Conservation (phyloP, 1,284 basidiomycete genomes). For the Rhodofomes roseus region DNA sequence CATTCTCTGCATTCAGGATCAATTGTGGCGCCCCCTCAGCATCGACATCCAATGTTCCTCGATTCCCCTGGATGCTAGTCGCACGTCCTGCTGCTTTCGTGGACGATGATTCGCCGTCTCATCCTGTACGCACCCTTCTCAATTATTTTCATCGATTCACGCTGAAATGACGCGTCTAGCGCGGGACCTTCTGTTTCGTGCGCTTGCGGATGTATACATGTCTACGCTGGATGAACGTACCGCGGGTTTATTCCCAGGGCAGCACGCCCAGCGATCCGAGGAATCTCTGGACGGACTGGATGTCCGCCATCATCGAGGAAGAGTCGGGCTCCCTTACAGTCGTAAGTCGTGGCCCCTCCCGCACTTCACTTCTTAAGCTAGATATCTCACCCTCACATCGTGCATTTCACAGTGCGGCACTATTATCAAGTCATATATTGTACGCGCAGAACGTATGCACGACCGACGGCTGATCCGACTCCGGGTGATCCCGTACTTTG, state of each 20-base stretch:
- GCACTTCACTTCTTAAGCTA: too few species aligned
- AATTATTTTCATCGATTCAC: neutral
- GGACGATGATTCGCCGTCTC: neutral
- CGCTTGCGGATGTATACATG: neutral
- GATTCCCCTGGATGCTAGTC: too few species aligned
- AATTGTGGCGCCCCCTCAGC: too few species aligned
- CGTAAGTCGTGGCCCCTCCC: neutral
- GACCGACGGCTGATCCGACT: neutral
- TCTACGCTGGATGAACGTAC: neutral
- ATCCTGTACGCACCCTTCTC: neutral
- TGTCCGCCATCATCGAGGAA: neutral
- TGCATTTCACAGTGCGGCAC: neutral
- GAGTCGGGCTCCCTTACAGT: neutral
- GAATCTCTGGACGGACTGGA: neutral
- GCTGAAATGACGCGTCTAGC: neutral
- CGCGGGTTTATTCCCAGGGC: neutral
- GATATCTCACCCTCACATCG: too few species aligned
- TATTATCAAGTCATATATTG: neutral
- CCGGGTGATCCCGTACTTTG: neutral
- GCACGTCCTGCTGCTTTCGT: too few species aligned
- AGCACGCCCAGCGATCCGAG: neutral
- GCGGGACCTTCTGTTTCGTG: neutral
- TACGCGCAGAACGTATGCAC: neutral
- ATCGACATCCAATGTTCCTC: too few species aligned
- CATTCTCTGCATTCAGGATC: too few species aligned